These are phyloP conservation scores for Auriculariales sp. DNA, from an alignment of 768 basidiomycete genomes.

Conservation along the genomic window DNA sequence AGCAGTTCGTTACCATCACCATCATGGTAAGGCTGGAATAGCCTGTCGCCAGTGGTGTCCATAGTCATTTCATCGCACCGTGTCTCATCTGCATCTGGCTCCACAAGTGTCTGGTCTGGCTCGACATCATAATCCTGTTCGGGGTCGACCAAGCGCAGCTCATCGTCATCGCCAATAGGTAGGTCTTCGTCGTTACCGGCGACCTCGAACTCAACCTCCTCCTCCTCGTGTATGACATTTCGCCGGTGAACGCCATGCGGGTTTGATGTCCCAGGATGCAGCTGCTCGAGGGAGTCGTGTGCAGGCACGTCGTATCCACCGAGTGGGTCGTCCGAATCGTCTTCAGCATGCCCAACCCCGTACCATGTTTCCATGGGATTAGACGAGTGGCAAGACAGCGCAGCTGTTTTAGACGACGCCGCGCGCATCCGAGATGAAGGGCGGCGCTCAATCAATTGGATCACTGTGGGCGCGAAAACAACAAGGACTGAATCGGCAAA, in stretches of 20 bases:
- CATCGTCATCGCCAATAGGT: too few species aligned
- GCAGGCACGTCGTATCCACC: conserved; percentile 23
- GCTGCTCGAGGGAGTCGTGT: conserved; percentile 32
- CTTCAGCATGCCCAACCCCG: conserved; percentile 17
- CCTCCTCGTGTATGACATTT: neutral
- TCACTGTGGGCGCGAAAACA: too few species aligned
- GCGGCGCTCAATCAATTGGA: too few species aligned
- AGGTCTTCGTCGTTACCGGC: neutral
- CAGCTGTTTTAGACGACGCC: too few species aligned
- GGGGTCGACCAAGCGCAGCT: neutral
- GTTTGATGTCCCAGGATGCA: conserved; percentile 21
- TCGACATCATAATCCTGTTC: neutral
- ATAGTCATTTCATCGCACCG: conserved; percentile 6
- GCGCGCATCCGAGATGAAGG: too few species aligned
- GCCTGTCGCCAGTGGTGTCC: conserved; percentile 11
- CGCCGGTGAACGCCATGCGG: too few species aligned
- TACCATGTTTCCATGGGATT: conserved; percentile 48
- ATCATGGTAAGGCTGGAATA: too few species aligned
- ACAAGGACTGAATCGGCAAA: too few species aligned
- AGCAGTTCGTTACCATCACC: conserved; percentile 15
- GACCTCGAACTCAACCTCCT: neutral
- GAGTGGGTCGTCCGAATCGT: conserved; percentile 40
- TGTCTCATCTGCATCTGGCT: neutral
- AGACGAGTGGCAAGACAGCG: conserved; percentile 55
- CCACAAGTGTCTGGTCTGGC: neutral